phyloP scores from a whole-genome alignment of 257 asterid genomes.

The Petunia axillaris region DNA sequence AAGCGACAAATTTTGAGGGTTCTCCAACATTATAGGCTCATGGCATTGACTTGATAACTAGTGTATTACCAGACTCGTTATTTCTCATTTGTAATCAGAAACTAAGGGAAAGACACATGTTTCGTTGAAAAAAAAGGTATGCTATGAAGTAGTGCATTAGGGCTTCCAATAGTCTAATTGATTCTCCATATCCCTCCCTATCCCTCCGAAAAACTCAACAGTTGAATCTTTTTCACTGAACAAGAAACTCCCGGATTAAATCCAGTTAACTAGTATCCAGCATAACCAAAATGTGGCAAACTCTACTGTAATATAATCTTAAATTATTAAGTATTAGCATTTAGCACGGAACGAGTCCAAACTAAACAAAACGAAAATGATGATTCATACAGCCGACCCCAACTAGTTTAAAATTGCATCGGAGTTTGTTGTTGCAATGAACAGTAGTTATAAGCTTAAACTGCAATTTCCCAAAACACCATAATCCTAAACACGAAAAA shows the following conservation, averaged over 20 bases:
- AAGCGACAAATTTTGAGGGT: slow-evolving; percentile 8
- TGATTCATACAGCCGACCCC: neutral
- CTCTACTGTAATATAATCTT: neutral
- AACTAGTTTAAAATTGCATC: neutral
- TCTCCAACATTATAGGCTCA: slow-evolving; percentile 13
- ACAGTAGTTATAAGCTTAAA: neutral
- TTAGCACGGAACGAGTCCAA: neutral
- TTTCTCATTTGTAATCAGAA: neutral
- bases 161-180: slow-evolving; percentile 9
- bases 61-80: neutral
- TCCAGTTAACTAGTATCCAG: slow-evolving; percentile 6
- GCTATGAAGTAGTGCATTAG: neutral
- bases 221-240: neutral
- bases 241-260: neutral
- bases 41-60: neutral
- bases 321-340: neutral
- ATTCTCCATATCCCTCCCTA: slow-evolving; percentile 5
- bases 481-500: neutral
- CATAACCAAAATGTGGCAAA: neutral
- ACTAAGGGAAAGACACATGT: neutral
- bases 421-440: neutral
- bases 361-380: neutral
- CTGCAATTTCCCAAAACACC: neutral
- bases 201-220: neutral
- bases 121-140: neutral